phyloP scores from a whole-genome alignment of 805 yeast species.

The Soucietia sequanensis region DNA sequence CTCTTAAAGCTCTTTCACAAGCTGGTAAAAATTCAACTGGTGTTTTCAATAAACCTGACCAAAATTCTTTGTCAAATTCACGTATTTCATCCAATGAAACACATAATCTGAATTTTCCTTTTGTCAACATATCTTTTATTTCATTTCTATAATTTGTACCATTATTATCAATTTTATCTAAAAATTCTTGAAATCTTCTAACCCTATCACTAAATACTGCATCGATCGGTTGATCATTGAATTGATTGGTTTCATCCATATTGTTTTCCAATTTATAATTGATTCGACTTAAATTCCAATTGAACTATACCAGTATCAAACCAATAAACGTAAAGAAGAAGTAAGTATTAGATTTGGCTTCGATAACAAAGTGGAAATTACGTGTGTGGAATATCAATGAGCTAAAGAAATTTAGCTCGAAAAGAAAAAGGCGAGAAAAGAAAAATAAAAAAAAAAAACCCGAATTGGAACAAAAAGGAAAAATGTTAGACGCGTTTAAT shows the following conservation, averaged over 20 bases:
- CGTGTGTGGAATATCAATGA: too few species aligned
- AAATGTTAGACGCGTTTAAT: constrained; percentile 22
- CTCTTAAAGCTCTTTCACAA: constrained; percentile 81
- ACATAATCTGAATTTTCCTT: constrained; percentile 62
- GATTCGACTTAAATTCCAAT: neutral
- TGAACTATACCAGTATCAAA: too few species aligned
- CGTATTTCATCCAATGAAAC: constrained; percentile 86
- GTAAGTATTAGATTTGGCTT: too few species aligned
- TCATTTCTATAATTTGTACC: constrained; percentile 65
- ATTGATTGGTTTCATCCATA: constrained; percentile 11
- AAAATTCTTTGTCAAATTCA: constrained; percentile 74
- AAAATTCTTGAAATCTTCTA: constrained; percentile 83
- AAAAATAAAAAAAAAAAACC: constrained; percentile 2
- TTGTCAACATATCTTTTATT: constrained; percentile 70
- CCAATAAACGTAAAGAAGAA: too few species aligned
- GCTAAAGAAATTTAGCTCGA: neutral
- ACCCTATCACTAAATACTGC: constrained; percentile 76
- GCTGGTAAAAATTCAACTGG: constrained; percentile 92
- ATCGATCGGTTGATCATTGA: constrained; percentile 41
- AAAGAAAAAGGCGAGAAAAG: constrained; percentile 3
- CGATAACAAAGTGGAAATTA: too few species aligned
- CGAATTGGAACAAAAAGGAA: constrained; percentile 2
- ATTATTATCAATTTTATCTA: constrained; percentile 52
- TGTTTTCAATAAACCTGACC: constrained; percentile 68
- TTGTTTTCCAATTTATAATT: too few species aligned